phyloP scores from a whole-genome alignment of 2,329 filamentous ascomycete genomes.

The Penicillium sp. region DNA sequence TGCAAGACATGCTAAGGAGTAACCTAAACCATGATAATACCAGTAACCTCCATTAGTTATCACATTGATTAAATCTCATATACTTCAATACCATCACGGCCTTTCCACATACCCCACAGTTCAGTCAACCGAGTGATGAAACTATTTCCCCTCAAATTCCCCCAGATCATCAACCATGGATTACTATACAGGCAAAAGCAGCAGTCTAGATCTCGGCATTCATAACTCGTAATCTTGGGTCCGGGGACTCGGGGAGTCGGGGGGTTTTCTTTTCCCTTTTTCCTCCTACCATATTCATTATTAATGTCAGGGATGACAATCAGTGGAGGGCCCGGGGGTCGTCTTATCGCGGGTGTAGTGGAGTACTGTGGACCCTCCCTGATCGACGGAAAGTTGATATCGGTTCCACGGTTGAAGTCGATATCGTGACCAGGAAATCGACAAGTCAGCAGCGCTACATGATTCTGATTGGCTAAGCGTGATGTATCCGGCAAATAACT shows the following conservation, averaged over 20 bases:
- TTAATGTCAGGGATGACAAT: background rate
- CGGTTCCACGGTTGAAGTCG: background rate
- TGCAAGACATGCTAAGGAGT: constrained; percentile 14
- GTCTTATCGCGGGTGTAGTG: background rate
- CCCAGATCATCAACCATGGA: constrained; percentile 2
- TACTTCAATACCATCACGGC: background rate
- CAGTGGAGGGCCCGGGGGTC: background rate
- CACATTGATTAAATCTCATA: background rate
- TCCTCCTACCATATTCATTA: background rate
- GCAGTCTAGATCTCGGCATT: background rate
- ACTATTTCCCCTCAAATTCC: background rate
- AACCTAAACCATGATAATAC: background rate
- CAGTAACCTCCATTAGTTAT: background rate
- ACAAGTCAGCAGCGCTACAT: background rate
- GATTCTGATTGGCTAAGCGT: background rate
- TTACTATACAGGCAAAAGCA: background rate
- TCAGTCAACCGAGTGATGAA: too few relatives aligned
- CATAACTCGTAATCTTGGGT: background rate
- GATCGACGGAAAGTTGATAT: background rate
- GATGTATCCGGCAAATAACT: background rate
- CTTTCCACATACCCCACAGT: background rate
- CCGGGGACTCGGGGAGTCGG: background rate
- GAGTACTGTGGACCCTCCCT: background rate
- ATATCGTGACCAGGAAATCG: background rate
- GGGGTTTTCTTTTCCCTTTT: background rate